A percentile compares a stretch with the other conserved stretches of the same genome.
phyloP scores from a whole-genome alignment of 1,284 basidiomycete genomes.

The Bjerkandera adusta region DNA sequence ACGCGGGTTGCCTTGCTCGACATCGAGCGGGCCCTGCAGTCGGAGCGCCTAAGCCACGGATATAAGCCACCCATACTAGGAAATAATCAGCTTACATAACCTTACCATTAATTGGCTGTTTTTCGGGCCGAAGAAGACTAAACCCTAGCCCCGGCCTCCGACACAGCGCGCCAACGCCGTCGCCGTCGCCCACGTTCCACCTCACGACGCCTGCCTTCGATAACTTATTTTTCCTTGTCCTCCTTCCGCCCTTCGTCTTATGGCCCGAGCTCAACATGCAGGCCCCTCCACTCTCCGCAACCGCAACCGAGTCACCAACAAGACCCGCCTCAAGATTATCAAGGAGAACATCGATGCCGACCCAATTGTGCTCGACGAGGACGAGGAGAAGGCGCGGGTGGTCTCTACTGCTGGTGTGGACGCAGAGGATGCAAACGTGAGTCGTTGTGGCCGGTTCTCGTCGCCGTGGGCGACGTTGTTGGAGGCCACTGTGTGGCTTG shows the following conservation, averaged over 20 bases:
- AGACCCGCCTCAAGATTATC: slow-evolving; percentile 83
- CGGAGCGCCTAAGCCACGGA: slow-evolving; percentile 10
- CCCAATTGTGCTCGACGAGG: slow-evolving; percentile 77
- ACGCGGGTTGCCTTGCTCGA: slow-evolving; percentile 2
- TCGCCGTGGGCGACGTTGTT: slow-evolving; percentile 42
- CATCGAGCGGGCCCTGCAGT: slow-evolving; percentile 1
- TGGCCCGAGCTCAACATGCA: slow-evolving; percentile 75
- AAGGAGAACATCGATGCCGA: slow-evolving; percentile 80
- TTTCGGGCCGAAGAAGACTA: slow-evolving; percentile 8
- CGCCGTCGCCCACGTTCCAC: slow-evolving; percentile 18
- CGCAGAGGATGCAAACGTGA: slow-evolving; percentile 86
- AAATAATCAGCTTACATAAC: slow-evolving; percentile 4
- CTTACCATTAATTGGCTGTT: slow-evolving; percentile 4
- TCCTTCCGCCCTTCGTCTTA: slow-evolving; percentile 40
- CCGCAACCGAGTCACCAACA: slow-evolving; percentile 87
- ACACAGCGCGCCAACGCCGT: slow-evolving; percentile 19
- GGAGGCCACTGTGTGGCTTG: slow-evolving; percentile 41
- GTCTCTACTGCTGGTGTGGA: slow-evolving; percentile 71
- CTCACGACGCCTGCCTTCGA: slow-evolving; percentile 6
- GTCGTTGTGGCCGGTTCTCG: slow-evolving; percentile 36
- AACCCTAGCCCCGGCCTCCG: slow-evolving; percentile 17
- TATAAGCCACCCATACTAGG: slow-evolving; percentile 1
- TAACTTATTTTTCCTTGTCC: slow-evolving; percentile 11
- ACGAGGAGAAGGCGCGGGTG: slow-evolving; percentile 74
- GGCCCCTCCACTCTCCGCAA: slow-evolving; percentile 76